Conservation (phyloP, 352 stramenopile genomes). For the Thalassiosira exigua region DNA sequence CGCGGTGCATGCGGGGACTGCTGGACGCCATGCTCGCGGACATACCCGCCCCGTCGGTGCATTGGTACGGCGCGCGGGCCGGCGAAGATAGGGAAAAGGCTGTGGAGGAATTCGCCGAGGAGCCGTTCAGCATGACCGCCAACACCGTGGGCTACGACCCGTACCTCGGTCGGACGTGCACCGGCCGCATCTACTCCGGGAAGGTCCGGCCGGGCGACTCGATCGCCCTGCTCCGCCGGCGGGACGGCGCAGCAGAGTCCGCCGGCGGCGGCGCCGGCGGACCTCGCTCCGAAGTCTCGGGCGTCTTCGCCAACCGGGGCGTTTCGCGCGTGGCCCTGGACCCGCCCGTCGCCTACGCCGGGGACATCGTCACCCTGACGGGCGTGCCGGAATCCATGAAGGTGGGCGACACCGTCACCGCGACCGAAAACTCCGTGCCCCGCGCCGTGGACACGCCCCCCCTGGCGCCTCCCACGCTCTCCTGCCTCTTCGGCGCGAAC, state of each 20-base stretch:
- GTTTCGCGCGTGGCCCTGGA: conserved; percentile 84
- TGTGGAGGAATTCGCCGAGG: conserved; percentile 49
- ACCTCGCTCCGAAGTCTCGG: conserved; percentile 55
- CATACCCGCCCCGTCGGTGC: conserved; percentile 88
- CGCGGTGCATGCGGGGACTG: conserved; percentile 88
- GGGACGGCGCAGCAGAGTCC: conserved; percentile 85
- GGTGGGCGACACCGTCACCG: conserved; percentile 82
- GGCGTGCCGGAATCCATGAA: conserved; percentile 90
- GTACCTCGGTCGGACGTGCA: conserved; percentile 93
- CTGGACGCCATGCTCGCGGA: conserved; percentile 94
- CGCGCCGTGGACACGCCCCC: conserved; percentile 91
- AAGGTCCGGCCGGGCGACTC: conserved; percentile 89
- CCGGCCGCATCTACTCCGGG: conserved; percentile 91
- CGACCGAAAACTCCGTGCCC: conserved; percentile 56
- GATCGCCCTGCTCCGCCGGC: conserved; percentile 90
- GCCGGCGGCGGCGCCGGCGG: conserved; percentile 43
- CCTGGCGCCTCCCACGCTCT: conserved; percentile 96
- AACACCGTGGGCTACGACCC: conserved; percentile 92
- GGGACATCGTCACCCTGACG: conserved; percentile 97
- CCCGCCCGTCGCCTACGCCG: conserved; percentile 88
- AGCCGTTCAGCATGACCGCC: conserved; percentile 93
- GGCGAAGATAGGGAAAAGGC: conserved; percentile 57
- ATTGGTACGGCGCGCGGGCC: conserved; percentile 49
- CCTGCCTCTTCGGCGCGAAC: conserved; percentile 98
- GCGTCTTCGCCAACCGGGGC: conserved; percentile 80